Conservation (phyloP, 192 early-diverging fungal species). For the Lunasporangiospora selenospora region DNA sequence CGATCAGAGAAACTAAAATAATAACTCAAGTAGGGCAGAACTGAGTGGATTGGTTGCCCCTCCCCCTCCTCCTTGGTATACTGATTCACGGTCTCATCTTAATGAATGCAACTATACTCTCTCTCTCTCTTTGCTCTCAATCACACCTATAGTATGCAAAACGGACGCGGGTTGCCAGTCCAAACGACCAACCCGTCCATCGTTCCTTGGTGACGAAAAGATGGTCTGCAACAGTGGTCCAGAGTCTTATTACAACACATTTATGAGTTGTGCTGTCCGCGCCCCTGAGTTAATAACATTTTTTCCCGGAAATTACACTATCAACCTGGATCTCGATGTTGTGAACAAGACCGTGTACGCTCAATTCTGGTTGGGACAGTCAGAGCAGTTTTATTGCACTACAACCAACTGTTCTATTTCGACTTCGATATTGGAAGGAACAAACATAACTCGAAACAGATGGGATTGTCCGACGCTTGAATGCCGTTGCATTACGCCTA, state of each 20-base stretch:
- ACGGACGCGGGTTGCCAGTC: conserved; percentile 50
- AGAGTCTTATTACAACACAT: conserved; percentile 46
- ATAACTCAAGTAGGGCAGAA: background rate
- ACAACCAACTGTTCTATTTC: conserved; percentile 49
- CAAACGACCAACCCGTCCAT: conserved; percentile 16
- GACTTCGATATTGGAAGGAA: conserved; percentile 13
- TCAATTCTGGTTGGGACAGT: conserved; percentile 55
- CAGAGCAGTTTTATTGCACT: conserved; percentile 60
- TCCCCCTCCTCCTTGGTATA: too few species aligned
- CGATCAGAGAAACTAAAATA: background rate
- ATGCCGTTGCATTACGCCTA: conserved; percentile 56
- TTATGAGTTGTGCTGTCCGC: conserved; percentile 51
- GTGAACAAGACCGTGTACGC: conserved; percentile 29
- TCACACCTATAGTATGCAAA: conserved; percentile 25
- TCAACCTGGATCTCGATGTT: conserved; percentile 50
- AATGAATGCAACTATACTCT: too few species aligned
- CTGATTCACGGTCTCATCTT: too few species aligned
- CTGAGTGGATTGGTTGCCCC: too few species aligned
- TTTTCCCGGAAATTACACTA: conserved; percentile 47
- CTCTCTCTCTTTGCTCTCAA: background rate
- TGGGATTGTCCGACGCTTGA: conserved; percentile 50
- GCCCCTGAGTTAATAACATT: conserved; percentile 37
- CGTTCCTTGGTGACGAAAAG: conserved; percentile 43
- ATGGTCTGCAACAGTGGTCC: conserved; percentile 59
- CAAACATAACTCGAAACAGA: conserved; percentile 16